Evolutionary conservation across 345 rosid species (phyloP), one percentile per base, ranked within the genome.

Genomic region (Ceriops zippeliana): DNA sequence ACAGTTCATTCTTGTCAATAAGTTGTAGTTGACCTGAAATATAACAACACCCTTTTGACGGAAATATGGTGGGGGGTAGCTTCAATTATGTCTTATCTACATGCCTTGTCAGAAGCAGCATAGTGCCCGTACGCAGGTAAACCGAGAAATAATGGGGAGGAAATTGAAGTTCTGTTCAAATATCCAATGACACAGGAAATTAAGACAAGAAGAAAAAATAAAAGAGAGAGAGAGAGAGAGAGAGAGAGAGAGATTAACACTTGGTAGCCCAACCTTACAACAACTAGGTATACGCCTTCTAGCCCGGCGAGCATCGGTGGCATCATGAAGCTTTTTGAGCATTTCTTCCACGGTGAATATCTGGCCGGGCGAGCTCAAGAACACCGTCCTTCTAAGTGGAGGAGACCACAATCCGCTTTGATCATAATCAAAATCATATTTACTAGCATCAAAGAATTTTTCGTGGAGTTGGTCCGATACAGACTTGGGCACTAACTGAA

Each of bases 381-480:
- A 90, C 6, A 79, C 83, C 6, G 69, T 84, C 65, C 91, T 78
- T 71, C 58, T 82, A 69, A 90, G 57, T 0, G 90, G 90, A 38
- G 96, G 96, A 79, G 96, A 90, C 96, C 96, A 90, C 47, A 90
- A 38, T 22, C 85, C 90, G 19, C 96, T 90, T 47, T 64, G 62
- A 72, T 78, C 74, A 49, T 82, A 80, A 70, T 90, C 91, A 58
- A 90, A 90, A 61, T 83, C 85, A 22, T 73, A 90, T 59, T 85
- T 89, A 9, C 80, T 81, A 16, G 78, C 90, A 65, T 90, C 92
- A 49, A 61, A 83, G 77, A 86, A 90, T 73, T 90, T 90, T 0
- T 79, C 52, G 0, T 87, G 90, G 47, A 90, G 85, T 54, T 75
- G 38, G 76, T 90, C 87, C 15, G 96, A 90, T n/a, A 86, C 85